Evolutionary conservation across 139 green algal genomes (phyloP), one percentile per base, ranked within the genome.

Genomic region (Haematococcus lacustris): DNA sequence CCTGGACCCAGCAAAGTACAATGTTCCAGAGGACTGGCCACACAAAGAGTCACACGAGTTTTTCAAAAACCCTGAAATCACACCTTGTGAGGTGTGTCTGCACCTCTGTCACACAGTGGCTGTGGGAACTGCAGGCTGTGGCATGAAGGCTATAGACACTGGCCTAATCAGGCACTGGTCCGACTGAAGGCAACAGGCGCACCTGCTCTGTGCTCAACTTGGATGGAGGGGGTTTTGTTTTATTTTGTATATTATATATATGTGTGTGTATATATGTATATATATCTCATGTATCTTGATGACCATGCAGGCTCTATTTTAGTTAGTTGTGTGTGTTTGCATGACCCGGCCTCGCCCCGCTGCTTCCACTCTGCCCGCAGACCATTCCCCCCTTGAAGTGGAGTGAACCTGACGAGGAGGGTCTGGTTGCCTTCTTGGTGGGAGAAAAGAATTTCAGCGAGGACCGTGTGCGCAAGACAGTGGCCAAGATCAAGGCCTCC

Each of bases 371-470:
- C 2, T 70, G 64, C 64, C n/a, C 30, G n/a, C 69, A 66, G 6
- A 68, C 86, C 38, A 37, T 93, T 28, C 86, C 88, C 5, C 25
- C 77, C 1, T 64, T 97, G 34, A 97, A 97, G 72, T 98, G 93
- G 94, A 83, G 25, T 13, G 71, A 79, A 3, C 88, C 91, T 0
- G 94, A 99, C 79, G 88, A 91, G 84, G 94, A 98, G 65, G 93
- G 85, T 0, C 57, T 99, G 0, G 82, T 97, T 3, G 53, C 90
- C 23, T 99, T 97, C 73, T 79, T 99, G 51, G 91, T 96, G 26
- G 71, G 86, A 35, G 94, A 99, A 71, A 98, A 98, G 71, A 83
- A 77, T 39, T 99, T 99, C 86, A 92, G 85, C 69, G 88, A 97
- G 73, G 90, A 98, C 6, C 81, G 95, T 13, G 81, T 98, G 26